Conservation (phyloP, 2,329 filamentous ascomycete species). For the Parastagonospora avenae region DNA sequence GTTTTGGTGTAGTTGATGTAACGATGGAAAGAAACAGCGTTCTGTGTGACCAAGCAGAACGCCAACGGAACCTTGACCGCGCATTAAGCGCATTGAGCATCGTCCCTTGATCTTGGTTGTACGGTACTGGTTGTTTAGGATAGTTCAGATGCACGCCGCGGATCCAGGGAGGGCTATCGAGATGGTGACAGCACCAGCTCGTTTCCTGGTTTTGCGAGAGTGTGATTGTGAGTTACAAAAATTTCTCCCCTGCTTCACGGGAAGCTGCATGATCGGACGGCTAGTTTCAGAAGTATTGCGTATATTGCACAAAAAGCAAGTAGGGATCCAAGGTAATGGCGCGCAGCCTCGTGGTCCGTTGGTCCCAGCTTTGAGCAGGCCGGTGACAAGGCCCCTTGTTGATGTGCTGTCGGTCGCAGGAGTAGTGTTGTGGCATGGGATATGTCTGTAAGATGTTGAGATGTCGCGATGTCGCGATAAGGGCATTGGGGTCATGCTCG, state of each 20-base stretch:
- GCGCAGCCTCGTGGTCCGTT: conserved; percentile 23
- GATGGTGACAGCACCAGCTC: not conserved
- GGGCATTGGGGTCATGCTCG: conserved; percentile 5
- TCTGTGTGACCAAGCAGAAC: conserved; percentile 29
- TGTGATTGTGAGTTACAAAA: not conserved
- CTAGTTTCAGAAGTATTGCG: not conserved
- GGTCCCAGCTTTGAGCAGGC: conserved; percentile 7
- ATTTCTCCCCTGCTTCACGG: not conserved
- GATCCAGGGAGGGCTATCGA: not conserved
- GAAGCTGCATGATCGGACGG: not conserved
- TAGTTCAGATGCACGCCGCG: not conserved
- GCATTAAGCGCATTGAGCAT: conserved; percentile 18
- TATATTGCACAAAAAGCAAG: conserved; percentile 31
- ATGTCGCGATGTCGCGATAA: conserved; percentile 9
- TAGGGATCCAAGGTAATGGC: conserved; percentile 35
- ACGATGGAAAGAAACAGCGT: conserved; percentile 37
- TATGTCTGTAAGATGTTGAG: not conserved
- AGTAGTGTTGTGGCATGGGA: conserved; percentile 1
- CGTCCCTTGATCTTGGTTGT: conserved; percentile 5
- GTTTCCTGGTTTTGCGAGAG: not conserved
- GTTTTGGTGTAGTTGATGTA: conserved; percentile 43
- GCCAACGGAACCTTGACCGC: conserved; percentile 22
- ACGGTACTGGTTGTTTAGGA: not conserved
- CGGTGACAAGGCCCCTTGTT: conserved; percentile 8
- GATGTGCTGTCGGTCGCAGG: not conserved